phyloP scores from a whole-genome alignment of 1,284 basidiomycete genomes.

The Xerocomus amazonicus region DNA sequence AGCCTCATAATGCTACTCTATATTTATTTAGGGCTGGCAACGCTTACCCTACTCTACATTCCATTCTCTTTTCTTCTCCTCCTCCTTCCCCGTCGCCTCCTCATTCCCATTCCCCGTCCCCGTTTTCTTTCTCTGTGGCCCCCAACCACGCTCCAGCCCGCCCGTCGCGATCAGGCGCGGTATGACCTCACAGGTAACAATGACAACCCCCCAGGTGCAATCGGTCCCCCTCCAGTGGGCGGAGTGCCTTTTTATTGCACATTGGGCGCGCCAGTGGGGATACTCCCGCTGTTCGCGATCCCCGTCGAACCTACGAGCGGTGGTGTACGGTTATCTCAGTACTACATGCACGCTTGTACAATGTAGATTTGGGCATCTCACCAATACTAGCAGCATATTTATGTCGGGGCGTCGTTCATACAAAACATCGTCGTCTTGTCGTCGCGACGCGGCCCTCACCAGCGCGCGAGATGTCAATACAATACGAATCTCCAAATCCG shows the following conservation, averaged over 20 bases:
- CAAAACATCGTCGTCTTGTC: conserved; percentile 6
- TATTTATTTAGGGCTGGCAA: conserved; percentile 41
- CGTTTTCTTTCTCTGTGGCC: not conserved
- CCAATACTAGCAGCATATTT: conserved; percentile 1
- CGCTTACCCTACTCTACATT: conserved; percentile 13
- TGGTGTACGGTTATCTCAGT: conserved; percentile 22
- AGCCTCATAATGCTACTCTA: conserved; percentile 7
- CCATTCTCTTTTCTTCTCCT: conserved; percentile 1
- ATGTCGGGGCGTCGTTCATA: conserved; percentile 2
- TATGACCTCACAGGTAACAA: not conserved
- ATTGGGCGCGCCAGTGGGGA: conserved; percentile 3
- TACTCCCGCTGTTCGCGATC: conserved; percentile 15
- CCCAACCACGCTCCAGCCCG: not conserved
- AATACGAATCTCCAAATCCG: conserved; percentile 12
- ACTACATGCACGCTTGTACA: conserved; percentile 11
- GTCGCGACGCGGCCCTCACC: conserved; percentile 1
- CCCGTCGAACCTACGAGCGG: not conserved
- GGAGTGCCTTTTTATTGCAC: not conserved
- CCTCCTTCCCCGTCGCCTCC: conserved; percentile 2
- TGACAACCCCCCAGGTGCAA: conserved; percentile 8
- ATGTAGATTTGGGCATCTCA: no score
- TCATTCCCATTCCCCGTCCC: not conserved
- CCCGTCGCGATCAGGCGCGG: conserved; percentile 21
- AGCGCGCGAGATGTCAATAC: not conserved
- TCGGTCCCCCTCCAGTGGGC: conserved; percentile 1